Base-by-base conservation (phyloP, 2,329 filamentous ascomycete species). In the Clarireedia monteithiana region DNA sequence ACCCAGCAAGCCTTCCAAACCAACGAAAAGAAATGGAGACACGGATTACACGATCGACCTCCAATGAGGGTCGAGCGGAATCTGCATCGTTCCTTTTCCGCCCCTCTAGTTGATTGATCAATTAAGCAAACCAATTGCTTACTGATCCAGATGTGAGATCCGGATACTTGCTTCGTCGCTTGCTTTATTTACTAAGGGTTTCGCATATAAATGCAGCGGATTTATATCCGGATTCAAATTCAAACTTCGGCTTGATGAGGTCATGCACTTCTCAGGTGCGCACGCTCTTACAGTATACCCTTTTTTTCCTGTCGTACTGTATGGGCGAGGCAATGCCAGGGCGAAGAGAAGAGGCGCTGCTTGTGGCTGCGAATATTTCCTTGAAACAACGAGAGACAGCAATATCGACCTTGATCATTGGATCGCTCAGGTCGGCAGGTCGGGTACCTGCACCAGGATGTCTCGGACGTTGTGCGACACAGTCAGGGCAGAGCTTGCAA, bases 401-500 rank as follows among this genome's bases (percentile, higher is more conserved):
- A 26, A 45, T 27, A 55, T 45, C n/a, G 53, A 24, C 27, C 36
- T 55, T 20, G 53, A 40, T 52, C 27, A 56, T 56, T 56, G 53
- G 53, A 56, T 51, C 39, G 48, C 42, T 38, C 7, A 27, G n/a
- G 48, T 52, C 53, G 48, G 53, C 9, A 27, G 20, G 48, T 52
- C 53, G 48, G 53, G 53, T 56, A 51, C 53, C 53, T 52, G 53
- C 48, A 52, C 53, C 40, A 51, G 23, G 53, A 23, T 46, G 48
- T 52, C 53, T 52, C 39, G 47, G 50, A 56, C 40, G 53, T 17
- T 40, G 53, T 51, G 53, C 27, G 36, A 56, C 48, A 46, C 26
- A 45, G 40, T 36, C 39, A 55, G 51, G 51, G 51, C 42, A 36
- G 45, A 53, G 52, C 52, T 39, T 54, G 12, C 14, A 47, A 27